These are phyloP conservation scores for Paratinospora sagittata DNA, from an alignment of 164 flowering plant species.

Conservation along the genomic window DNA sequence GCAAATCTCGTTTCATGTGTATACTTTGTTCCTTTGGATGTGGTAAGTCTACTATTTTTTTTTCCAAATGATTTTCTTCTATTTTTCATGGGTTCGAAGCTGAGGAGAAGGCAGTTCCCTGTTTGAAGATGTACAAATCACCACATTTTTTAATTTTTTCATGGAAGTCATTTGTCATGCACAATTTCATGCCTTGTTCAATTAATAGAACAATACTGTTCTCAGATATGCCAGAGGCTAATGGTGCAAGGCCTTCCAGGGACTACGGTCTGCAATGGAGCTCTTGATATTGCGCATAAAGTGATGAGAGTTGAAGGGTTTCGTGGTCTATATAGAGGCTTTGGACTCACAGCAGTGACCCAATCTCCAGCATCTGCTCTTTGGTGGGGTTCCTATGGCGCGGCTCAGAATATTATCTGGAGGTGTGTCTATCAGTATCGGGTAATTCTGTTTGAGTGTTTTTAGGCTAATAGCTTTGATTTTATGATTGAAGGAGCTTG, in stretches of 20 bases:
- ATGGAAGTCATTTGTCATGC: not conserved
- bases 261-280: conserved; percentile 44
- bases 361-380: conserved; percentile 80
- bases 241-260: conserved; percentile 92
- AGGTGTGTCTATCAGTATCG: conserved; percentile 30
- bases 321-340: conserved; percentile 81
- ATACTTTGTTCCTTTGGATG: conserved; percentile 79
- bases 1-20: conserved; percentile 54
- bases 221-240: conserved; percentile 66
- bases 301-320: conserved; percentile 60
- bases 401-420: conserved; percentile 72
- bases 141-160: not conserved
- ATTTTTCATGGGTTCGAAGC: not conserved
- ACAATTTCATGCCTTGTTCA: not conserved
- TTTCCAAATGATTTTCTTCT: not conserved
- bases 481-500: conserved; percentile 45
- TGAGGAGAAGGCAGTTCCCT: not conserved
- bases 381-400: conserved; percentile 86
- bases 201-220: conserved; percentile 7
- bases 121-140: not conserved
- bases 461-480: not conserved
- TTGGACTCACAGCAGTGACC: conserved; percentile 62
- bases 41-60: conserved; percentile 43
- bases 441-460: not conserved
- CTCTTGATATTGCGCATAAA: conserved; percentile 50